Base-by-base conservation (phyloP, 495 filamentous ascomycete species). In the Xylaria venustula region DNA sequence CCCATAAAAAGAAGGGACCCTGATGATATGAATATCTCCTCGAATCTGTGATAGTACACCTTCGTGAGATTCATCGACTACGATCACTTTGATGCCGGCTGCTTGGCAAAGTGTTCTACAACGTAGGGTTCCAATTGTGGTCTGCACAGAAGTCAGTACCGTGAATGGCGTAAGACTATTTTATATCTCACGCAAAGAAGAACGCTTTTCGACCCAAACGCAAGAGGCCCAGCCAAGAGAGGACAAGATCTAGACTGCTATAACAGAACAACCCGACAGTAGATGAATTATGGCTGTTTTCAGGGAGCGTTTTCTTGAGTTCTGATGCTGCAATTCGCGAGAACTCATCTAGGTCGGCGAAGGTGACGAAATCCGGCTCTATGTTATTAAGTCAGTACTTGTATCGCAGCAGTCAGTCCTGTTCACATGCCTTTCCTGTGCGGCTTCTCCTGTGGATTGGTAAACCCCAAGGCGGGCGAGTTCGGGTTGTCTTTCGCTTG, bases 191-290 rank as follows among this genome's bases (percentile, higher is more conserved):
- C 71, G 83, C 83, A 49, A 87, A 75, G 12, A 86, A 67, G 17
- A 87, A 63, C 12, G 83, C 78, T 1, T 71, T 64, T 63, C 71
- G 74, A 15, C 83, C 83, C 30, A 79, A 63, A 37, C 75, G 64
- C 52, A 83, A 77, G 52, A 86, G 66, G 2, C 72, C 81, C 2
- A 87, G 72, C 80, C 83, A 86, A 1, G 68, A 67, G 44, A 83
- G 73, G 0, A 86, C 64, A 41, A 86, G 80, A 25, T 81, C 73
- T 9, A 71, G 36, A 0, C 77, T 79, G 52, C 80, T 87, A 2
- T 73, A 60, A 44, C 76, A 77, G 0, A 87, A 64, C 14, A 87
- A 63, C 0, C 77, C 84, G 6, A 83, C 71, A 14, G 68, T 72
- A 17, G 58, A 59, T 3, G 54, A 37, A 14, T 47, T 50, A 23